Evolutionary conservation across 768 basidiomycete species (phyloP).

Genomic region (Trametes sanguinea): DNA sequence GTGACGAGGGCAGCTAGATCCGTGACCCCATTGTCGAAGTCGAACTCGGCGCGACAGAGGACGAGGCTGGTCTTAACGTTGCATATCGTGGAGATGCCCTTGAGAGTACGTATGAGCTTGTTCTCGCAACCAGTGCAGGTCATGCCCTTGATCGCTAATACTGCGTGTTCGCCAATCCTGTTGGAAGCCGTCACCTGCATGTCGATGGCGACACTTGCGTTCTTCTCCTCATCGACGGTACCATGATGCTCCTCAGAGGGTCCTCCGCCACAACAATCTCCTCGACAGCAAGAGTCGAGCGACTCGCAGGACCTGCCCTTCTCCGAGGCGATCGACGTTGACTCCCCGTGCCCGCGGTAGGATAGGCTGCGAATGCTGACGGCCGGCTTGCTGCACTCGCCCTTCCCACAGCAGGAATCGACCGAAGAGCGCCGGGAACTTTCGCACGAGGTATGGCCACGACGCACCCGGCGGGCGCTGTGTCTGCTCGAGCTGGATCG

Average conservation of each 20-base stretch:
- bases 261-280: conserved; percentile 15
- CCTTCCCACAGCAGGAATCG: conserved; percentile 27
- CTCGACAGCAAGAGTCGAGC: conserved; percentile 21
- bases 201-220: conserved; percentile 13
- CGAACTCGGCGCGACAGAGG: conserved; percentile 33
- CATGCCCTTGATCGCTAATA: conserved; percentile 33
- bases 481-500: conserved; percentile 6
- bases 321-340: neutral
- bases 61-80: conserved; percentile 35
- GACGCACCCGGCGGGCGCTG: neutral
- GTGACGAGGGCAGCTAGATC: conserved; percentile 27
- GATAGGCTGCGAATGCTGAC: conserved; percentile 15
- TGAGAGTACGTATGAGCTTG: conserved; percentile 29
- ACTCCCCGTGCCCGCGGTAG: conserved; percentile 5
- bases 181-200: conserved; percentile 11
- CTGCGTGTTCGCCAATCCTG: conserved; percentile 16
- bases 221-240: conserved; percentile 5
- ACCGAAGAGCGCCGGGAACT: conserved; percentile 15
- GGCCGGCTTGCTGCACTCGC: conserved; percentile 11
- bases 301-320: conserved; percentile 14
- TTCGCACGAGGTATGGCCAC: conserved; percentile 3
- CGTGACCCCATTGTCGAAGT: conserved; percentile 24
- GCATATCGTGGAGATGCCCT: conserved; percentile 22
- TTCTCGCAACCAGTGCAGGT: conserved; percentile 36
- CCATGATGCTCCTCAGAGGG: neutral